A percentile compares a stretch with the other conserved stretches of the same genome.
Conservation (phyloP, 2,329 filamentous ascomycete genomes). For the Scedosporium dehoogii region DNA sequence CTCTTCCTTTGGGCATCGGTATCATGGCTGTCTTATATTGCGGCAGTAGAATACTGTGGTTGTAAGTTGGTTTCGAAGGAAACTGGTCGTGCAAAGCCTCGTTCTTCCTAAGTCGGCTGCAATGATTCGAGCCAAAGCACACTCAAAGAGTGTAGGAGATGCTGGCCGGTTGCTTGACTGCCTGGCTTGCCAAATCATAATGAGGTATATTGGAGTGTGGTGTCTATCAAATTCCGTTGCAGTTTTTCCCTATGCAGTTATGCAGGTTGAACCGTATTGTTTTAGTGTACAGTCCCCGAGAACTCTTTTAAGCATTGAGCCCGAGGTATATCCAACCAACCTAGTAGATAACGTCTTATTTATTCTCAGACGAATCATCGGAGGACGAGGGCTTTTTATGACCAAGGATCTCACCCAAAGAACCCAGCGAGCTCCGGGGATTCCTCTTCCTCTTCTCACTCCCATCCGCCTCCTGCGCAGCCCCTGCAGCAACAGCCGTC, state of each 20-base stretch:
- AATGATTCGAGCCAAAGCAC: background rate
- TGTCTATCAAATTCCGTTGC: constrained; percentile 31
- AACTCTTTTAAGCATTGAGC: background rate
- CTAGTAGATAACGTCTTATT: background rate
- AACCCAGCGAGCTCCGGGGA: constrained; percentile 29
- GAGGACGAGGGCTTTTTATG: constrained; percentile 13
- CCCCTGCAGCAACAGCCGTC: constrained; percentile 8
- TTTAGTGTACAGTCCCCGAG: background rate
- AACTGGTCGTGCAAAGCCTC: too few species aligned
- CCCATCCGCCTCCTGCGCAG: constrained; percentile 10
- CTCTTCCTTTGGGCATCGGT: background rate
- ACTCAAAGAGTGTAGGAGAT: background rate
- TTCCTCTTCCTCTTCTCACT: constrained; percentile 24
- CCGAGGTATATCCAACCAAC: background rate
- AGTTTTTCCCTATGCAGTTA: background rate
- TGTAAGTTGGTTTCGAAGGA: too few species aligned
- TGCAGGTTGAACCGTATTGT: background rate
- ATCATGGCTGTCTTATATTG: constrained; percentile 30
- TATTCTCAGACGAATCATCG: constrained; percentile 3
- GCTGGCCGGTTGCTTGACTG: background rate
- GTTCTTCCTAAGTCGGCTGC: background rate
- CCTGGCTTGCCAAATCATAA: background rate
- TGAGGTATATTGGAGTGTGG: constrained; percentile 51
- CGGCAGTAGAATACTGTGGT: too few species aligned
- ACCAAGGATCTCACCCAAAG: constrained; percentile 24